Conservation (phyloP, 2,329 filamentous ascomycete species). For the Talaromyces sp. region DNA sequence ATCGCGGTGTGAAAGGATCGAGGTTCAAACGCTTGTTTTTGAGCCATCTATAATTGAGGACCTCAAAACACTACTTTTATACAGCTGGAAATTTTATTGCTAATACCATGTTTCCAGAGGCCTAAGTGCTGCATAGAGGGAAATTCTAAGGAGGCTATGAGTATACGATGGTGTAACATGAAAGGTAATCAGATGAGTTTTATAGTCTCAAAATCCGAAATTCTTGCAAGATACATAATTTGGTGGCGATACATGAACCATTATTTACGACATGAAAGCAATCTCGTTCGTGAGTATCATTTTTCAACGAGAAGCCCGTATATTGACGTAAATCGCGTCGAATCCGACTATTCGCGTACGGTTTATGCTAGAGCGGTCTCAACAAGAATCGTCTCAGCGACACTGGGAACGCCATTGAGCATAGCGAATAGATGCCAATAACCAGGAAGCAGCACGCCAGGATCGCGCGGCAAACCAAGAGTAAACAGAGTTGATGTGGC, state of each 20-base stretch:
- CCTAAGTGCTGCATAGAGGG: too few species aligned
- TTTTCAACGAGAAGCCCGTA: neutral
- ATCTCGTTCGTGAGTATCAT: neutral
- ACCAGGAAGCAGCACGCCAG: conserved; percentile 52
- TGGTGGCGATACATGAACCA: neutral
- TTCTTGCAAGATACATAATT: neutral
- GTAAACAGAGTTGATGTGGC: conserved; percentile 35
- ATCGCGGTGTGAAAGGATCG: too few species aligned
- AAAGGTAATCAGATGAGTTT: too few species aligned
- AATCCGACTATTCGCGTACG: neutral
- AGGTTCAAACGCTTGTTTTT: too few species aligned
- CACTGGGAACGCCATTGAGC: conserved; percentile 48
- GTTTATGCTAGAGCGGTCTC: neutral
- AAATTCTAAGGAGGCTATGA: too few species aligned
- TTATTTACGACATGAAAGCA: neutral
- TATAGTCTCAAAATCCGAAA: neutral
- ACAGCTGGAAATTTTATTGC: too few species aligned
- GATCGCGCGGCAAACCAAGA: conserved; percentile 47
- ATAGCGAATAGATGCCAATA: conserved; percentile 56
- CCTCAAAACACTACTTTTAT: too few species aligned
- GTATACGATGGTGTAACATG: too few species aligned
- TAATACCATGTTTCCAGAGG: too few species aligned
- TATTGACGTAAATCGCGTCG: neutral
- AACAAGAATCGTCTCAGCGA: conserved; percentile 46
- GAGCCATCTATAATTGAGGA: too few species aligned